Evolutionary conservation across 345 rosid genomes (phyloP).

Genomic region (Bretschneidera sinensis): DNA sequence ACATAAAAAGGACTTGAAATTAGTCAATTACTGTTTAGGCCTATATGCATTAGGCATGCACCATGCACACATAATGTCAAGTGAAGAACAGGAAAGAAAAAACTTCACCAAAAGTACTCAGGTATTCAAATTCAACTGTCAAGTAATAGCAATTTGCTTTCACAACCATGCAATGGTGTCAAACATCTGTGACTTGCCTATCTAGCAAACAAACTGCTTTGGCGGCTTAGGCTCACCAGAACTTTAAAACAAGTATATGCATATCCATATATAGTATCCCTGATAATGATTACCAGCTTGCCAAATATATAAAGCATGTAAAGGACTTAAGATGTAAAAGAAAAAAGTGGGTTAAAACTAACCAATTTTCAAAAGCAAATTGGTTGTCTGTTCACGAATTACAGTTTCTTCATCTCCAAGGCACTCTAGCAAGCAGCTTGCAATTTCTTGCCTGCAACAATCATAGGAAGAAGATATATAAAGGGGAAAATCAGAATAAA

Average conservation of each 20-base stretch:
- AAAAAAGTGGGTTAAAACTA: slow-evolving; percentile 11
- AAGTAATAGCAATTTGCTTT: no score
- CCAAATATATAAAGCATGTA: neutral
- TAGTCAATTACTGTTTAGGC: no score
- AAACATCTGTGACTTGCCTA: no score
- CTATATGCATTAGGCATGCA: no score
- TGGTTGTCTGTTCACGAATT: slow-evolving; percentile 46
- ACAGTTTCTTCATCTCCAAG: slow-evolving; percentile 54
- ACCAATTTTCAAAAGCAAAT: slow-evolving; percentile 63
- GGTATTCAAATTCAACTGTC: no score
- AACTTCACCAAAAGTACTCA: no score
- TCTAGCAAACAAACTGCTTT: neutral
- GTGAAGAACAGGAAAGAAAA: no score
- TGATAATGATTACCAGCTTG: neutral
- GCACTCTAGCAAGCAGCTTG: slow-evolving; percentile 49
- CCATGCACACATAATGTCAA: no score
- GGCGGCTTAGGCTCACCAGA: neutral
- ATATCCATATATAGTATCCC: slow-evolving; percentile 2
- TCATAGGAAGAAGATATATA: slow-evolving; percentile 12
- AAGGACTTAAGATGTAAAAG: neutral
- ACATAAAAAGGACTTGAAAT: no score
- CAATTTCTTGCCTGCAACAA: slow-evolving; percentile 61
- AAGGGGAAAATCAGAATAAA: slow-evolving; percentile 14
- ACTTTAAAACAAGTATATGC: neutral
- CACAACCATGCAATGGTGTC: no score